A percentile compares a stretch with the other conserved stretches of the same genome.
phyloP scores from a whole-genome alignment of 495 filamentous ascomycete genomes.

The Daldinia caldariorum region DNA sequence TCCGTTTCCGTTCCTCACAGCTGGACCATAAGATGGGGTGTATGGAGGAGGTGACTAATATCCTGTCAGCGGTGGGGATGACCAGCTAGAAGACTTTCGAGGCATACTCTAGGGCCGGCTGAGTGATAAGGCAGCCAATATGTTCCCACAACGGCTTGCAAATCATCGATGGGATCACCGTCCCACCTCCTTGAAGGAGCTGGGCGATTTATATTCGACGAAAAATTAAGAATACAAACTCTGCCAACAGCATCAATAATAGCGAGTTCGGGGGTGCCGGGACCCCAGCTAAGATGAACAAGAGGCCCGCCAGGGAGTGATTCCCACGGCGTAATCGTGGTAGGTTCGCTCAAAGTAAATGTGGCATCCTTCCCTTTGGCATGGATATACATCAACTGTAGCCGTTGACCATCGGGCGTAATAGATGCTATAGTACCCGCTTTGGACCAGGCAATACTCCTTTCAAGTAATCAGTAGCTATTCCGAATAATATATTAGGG shows the following conservation, averaged over 20 bases:
- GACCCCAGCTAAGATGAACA: slow-evolving; percentile 83
- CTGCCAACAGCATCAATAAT: slow-evolving; percentile 78
- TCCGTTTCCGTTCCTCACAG: slow-evolving; percentile 50
- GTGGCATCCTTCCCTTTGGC: slow-evolving; percentile 74
- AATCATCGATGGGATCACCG: slow-evolving; percentile 72
- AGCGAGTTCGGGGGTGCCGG: slow-evolving; percentile 74
- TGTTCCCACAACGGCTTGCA: slow-evolving; percentile 79
- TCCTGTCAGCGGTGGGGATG: slow-evolving; percentile 16
- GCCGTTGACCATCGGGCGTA: slow-evolving; percentile 69
- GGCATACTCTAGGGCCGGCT: slow-evolving; percentile 36
- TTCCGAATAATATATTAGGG: slow-evolving; percentile 9
- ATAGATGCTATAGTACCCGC: slow-evolving; percentile 88
- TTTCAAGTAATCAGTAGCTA: slow-evolving; percentile 50
- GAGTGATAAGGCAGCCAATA: slow-evolving; percentile 69
- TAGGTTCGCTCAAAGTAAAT: slow-evolving; percentile 78
- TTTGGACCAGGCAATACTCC: slow-evolving; percentile 89
- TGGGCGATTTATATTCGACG: slow-evolving; percentile 73
- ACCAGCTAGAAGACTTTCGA: slow-evolving; percentile 8
- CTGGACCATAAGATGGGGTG: slow-evolving; percentile 55
- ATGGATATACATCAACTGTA: slow-evolving; percentile 77
- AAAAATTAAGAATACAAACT: slow-evolving; percentile 71
- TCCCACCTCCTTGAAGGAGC: slow-evolving; percentile 62
- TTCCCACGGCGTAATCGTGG: slow-evolving; percentile 48
- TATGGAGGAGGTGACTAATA: slow-evolving; percentile 38
- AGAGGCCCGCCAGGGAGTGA: slow-evolving; percentile 62